Base-by-base conservation (phyloP, 345 rosid genomes). In the Brassica carinata region DNA sequence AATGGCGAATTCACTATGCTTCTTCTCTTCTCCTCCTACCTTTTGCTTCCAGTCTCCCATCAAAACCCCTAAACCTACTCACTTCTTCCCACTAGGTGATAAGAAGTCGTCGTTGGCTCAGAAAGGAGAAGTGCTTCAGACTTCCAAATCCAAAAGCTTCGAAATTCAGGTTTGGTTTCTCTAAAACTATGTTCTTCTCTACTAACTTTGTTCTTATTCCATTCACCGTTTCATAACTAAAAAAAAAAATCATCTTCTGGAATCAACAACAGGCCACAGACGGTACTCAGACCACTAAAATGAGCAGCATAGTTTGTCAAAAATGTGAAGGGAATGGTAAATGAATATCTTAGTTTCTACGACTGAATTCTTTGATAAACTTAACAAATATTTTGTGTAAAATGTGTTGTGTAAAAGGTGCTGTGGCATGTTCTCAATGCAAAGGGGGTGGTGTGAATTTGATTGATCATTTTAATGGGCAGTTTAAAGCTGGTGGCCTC, bases 381-480 rank as follows among this genome's bases (percentile, higher is more conserved):
- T 13, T 30, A 18, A 31, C 66, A 31, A 17, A 51, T 8, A 53
- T 53, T 6, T 53, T n/a, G n/a, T 53, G 23, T 53, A 53, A n/a
- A n/a, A 53, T 90, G 38, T 34, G 53, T 43, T 43, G 11, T 40
- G n/a, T 9, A 43, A 43, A 11, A 61, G 98, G 98, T 77, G 84
- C 81, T 69, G 73, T 72, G 75, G 78, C 76, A 53, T 95, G 98
- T 81, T 10, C 86, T 53, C 95, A 91, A 81, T 95, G 97, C 87
- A 48, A 86, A 84, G 99, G 99, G 68, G 82, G 84, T 13, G 99
- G 97, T 45, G 93, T 92, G 73, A 95, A 95, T 82, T 83, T 96
- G 17, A 89, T 65, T 33, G 99, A 95, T 85, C 98, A 91, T 91
- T 95, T 91, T 86, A 88, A 90, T 74, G 99, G 99, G 11, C 91